Base-by-base conservation (phyloP, 2,329 filamentous ascomycete genomes). In the Xylariaceae sp. region DNA sequence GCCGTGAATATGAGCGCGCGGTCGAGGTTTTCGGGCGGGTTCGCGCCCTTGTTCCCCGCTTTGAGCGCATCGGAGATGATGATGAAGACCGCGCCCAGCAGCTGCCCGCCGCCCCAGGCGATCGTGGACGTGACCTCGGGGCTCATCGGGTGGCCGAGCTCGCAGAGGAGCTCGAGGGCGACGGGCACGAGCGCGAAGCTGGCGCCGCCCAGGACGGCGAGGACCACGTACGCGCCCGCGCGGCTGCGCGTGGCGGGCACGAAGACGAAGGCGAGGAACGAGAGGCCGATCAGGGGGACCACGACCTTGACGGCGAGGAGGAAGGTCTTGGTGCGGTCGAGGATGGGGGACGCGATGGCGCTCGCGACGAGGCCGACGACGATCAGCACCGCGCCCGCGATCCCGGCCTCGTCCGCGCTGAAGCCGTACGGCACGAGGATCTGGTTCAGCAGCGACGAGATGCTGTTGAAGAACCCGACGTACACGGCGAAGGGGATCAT, bases 391-490 rank as follows among this genome's bases (percentile, higher is more conserved):
- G 85, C 92, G 48, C 92, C 92, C 9, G 83, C 88, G 54, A 97
- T 89, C 23, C 92, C 92, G 15, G 90, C 86, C 40, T 95, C 74
- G 48, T 83, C 83, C 59, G 94, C 84, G 43, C 69, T 75, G 73
- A 88, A 94, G 54, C 79, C 85, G 65, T 96, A 90, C 0, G 92
- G 92, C 27, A 77, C 69, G 48, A 97, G 76, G 59, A 97, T 86
- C 59, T 96, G 90, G 67, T 90, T 94, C 8, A 97, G 73, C 1
- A 97, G 76, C 2, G 85, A 85, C 34, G 88, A 94, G 50, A 89
- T 70, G 50, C 84, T 84, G 71, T 97, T 97, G 79, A 98, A 98
- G 67, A 92, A 83, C 53, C 85, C 88, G 45, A 95, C 86, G 62
- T 88, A 95, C 53, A 89, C 64, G 48, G 76, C 67, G 65, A 90